A percentile compares a stretch with the other conserved stretches of the same genome.
Evolutionary conservation across 768 basidiomycete species (phyloP).

Genomic region (Mycena albidolilacea): DNA sequence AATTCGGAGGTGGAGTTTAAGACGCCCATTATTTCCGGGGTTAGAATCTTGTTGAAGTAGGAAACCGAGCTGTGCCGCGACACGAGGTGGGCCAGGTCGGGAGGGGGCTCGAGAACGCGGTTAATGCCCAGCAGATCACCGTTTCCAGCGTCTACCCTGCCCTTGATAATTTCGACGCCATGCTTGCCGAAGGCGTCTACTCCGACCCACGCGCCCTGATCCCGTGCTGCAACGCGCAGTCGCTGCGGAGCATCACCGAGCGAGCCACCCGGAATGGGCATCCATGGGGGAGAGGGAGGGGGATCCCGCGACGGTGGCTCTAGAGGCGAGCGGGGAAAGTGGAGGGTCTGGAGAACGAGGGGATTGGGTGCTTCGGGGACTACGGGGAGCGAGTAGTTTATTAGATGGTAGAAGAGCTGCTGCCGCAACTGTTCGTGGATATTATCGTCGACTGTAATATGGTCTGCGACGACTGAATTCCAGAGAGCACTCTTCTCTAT

Average conservation of each 20-base stretch:
- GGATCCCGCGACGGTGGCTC: slow-evolving; percentile 77
- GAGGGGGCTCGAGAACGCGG: slow-evolving; percentile 81
- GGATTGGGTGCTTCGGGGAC: slow-evolving; percentile 58
- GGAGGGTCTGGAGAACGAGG: slow-evolving; percentile 71
- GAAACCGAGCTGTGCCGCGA: slow-evolving; percentile 72
- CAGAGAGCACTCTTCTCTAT: slow-evolving; percentile 70
- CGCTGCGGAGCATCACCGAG: slow-evolving; percentile 88
- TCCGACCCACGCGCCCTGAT: slow-evolving; percentile 69
- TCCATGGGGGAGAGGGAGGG: slow-evolving; percentile 87
- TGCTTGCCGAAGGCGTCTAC: slow-evolving; percentile 86
- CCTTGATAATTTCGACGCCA: slow-evolving; percentile 77
- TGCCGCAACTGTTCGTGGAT: slow-evolving; percentile 88
- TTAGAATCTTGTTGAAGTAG: slow-evolving; percentile 83
- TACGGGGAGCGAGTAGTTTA: slow-evolving; percentile 81
- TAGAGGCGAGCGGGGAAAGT: slow-evolving; percentile 74
- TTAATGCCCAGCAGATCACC: slow-evolving; percentile 85
- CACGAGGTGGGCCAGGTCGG: slow-evolving; percentile 80
- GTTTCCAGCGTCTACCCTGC: slow-evolving; percentile 72
- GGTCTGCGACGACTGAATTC: slow-evolving; percentile 55
- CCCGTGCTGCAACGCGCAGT: slow-evolving; percentile 72
- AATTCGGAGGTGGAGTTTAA: slow-evolving; percentile 80
- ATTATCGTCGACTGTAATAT: slow-evolving; percentile 75
- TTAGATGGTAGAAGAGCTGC: slow-evolving; percentile 93
- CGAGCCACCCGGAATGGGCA: slow-evolving; percentile 86
- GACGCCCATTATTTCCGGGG: slow-evolving; percentile 65